Evolutionary conservation across 129 eudicot genomes (phyloP), one percentile per base, ranked within the genome.

Genomic region (Silybum marianum): DNA sequence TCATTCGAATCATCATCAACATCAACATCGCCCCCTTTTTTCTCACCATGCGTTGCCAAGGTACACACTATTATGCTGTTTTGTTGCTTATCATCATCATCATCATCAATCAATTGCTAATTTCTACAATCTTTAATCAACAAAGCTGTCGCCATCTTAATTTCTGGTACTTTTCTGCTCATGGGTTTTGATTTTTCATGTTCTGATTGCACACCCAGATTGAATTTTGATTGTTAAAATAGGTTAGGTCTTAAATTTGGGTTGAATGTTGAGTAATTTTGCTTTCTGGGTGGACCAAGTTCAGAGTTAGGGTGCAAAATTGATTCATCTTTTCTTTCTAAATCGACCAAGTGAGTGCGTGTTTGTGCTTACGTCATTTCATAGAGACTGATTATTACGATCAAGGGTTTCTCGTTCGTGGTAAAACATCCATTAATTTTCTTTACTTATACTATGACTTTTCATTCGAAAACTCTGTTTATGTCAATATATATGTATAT

Each of bases 31-130:
- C 46, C 24, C 74, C 23, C 36, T 32, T 32, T 32, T 70, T 71
- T 22, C 75, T 6, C 48, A 71, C 75, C 42, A 71, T 71, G 75
- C 75, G 51, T 71, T 71, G 75, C 75, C 51, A 71, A 71, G 75
- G 75, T 71, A 71, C 75, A 0, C 46, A 14, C 39, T 21, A 7
- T 38, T 19, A 34, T 42, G 6, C 75, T 71, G 75, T 42, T 39
- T 71, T 34, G 16, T 42, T 34, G 46, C 24, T 70, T 70, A 28
- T 28, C 3, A 28, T 28, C 30, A 28, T 28, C 3, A 28, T 28
- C 30, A 18, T 70, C 24, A 70, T 70, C 74, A 70, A 70, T 32
- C 48, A 71, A 3, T 71, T 34, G 51, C 25, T 36, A 71, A 71
- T 71, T 34, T 71, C 18, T 34, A 2, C 21, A 71, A 32, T 36